Conservation (phyloP, 768 basidiomycete species). For the Naganishia vishniacii region DNA sequence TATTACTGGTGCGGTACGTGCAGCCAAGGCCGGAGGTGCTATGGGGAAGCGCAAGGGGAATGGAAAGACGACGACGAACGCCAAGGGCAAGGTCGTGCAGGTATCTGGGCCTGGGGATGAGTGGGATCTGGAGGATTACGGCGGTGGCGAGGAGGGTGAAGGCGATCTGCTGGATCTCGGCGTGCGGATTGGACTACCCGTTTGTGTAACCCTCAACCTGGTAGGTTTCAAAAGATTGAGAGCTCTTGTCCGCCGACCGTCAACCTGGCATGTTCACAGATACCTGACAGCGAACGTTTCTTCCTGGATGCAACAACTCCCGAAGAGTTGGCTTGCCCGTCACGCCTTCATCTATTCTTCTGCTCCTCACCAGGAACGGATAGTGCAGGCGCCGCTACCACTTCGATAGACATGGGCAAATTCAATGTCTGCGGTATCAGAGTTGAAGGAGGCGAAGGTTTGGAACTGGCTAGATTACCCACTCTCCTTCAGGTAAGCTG, state of each 20-base stretch:
- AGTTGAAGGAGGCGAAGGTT: conserved; percentile 41
- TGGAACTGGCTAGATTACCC: conserved; percentile 33
- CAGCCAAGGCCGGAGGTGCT: conserved; percentile 22
- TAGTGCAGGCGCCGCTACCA: neutral
- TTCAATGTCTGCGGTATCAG: conserved; percentile 42
- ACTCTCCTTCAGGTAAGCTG: conserved; percentile 34
- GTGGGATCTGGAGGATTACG: conserved; percentile 43
- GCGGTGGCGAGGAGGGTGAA: conserved; percentile 32
- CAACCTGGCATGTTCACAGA: conserved; percentile 28
- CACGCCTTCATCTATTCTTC: conserved; percentile 42
- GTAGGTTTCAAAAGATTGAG: too few relatives aligned
- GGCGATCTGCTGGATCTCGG: conserved; percentile 33
- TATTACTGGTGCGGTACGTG: conserved; percentile 44
- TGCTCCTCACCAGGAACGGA: neutral
- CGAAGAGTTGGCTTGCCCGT: conserved; percentile 47
- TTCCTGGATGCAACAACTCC: conserved; percentile 44
- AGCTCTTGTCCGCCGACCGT: conserved; percentile 3
- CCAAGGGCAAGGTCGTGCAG: conserved; percentile 26
- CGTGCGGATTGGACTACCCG: conserved; percentile 34
- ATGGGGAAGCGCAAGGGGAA: conserved; percentile 28
- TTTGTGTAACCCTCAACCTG: conserved; percentile 42
- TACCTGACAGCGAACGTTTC: conserved; percentile 32
- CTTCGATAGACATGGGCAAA: neutral
- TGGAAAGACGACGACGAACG: conserved; percentile 28
- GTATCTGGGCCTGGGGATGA: conserved; percentile 37